Conservation (phyloP, 192 early-diverging fungal genomes). For the Coemansia sp. region DNA sequence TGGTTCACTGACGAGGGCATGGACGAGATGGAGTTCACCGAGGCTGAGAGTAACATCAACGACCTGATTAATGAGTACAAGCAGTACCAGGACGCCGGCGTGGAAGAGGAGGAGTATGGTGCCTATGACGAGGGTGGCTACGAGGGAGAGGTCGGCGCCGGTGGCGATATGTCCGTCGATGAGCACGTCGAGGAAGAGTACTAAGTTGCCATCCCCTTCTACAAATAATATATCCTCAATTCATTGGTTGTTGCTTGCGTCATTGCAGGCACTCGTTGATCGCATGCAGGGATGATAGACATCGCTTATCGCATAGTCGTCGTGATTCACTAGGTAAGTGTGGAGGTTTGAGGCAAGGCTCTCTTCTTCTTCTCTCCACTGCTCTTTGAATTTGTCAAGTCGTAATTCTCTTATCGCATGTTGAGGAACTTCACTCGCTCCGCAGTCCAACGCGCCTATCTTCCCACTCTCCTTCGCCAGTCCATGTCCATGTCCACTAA, state of each 20-base stretch:
- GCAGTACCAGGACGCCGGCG: slow-evolving; percentile 84
- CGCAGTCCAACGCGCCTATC: slow-evolving; percentile 2
- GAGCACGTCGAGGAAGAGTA: slow-evolving; percentile 12
- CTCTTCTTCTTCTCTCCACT: background rate
- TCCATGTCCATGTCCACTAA: slow-evolving; percentile 3
- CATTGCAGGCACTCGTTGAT: background rate
- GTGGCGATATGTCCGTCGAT: background rate
- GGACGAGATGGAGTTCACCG: slow-evolving; percentile 85
- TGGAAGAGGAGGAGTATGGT: background rate
- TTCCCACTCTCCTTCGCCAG: background rate
- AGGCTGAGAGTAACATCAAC: slow-evolving; percentile 96
- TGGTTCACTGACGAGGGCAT: slow-evolving; percentile 89
- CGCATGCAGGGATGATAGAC: no score
- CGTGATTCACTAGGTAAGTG: background rate
- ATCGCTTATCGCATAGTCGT: background rate
- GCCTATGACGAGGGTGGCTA: slow-evolving; percentile 2
- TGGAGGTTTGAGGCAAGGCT: background rate
- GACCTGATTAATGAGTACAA: slow-evolving; percentile 98
- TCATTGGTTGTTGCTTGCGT: background rate
- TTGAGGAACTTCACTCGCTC: background rate
- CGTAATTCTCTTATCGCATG: background rate
- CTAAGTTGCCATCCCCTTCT: background rate
- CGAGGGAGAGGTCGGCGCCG: background rate
- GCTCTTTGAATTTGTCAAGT: background rate
- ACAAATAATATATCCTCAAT: background rate